Conservation (phyloP, 805 yeast species). For the Vanderwaltozyma verrucispora region DNA sequence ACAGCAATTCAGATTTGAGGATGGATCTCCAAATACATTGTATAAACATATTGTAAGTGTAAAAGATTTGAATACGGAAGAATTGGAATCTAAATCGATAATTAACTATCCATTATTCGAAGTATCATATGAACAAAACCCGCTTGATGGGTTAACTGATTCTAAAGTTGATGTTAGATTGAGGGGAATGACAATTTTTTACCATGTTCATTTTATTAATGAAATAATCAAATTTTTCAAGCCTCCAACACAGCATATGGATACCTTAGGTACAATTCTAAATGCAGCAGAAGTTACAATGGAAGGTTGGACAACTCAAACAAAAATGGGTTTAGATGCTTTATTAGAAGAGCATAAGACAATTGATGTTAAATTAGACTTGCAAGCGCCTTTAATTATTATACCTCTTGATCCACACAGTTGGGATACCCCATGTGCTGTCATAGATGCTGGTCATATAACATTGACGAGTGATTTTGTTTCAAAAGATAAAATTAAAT, state of each 20-base stretch:
- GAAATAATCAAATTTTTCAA: constrained; percentile 65
- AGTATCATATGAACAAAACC: constrained; percentile 74
- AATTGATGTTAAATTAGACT: constrained; percentile 69
- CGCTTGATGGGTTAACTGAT: constrained; percentile 77
- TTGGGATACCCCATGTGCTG: constrained; percentile 79
- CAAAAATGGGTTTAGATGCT: constrained; percentile 85
- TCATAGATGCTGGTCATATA: constrained; percentile 93
- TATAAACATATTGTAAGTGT: constrained; percentile 85
- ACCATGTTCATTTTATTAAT: constrained; percentile 76
- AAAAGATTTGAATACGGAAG: constrained; percentile 43
- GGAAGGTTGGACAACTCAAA: constrained; percentile 81
- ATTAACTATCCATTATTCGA: constrained; percentile 56
- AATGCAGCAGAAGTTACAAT: constrained; percentile 93
- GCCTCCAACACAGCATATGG: constrained; percentile 78
- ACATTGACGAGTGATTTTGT: constrained; percentile 73
- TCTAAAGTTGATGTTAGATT: constrained; percentile 62
- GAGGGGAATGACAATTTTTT: constrained; percentile 80
- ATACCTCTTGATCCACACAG: constrained; percentile 72
- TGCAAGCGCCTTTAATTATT: constrained; percentile 88
- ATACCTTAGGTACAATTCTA: constrained; percentile 82
- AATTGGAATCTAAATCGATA: neutral
- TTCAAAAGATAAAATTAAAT: constrained; percentile 54
- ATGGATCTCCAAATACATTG: constrained; percentile 69
- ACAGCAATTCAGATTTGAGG: constrained; percentile 76
- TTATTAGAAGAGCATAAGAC: constrained; percentile 94